Base-by-base conservation (phyloP, 208 protist genomes). In the Acanthamoeba royreba region DNA sequence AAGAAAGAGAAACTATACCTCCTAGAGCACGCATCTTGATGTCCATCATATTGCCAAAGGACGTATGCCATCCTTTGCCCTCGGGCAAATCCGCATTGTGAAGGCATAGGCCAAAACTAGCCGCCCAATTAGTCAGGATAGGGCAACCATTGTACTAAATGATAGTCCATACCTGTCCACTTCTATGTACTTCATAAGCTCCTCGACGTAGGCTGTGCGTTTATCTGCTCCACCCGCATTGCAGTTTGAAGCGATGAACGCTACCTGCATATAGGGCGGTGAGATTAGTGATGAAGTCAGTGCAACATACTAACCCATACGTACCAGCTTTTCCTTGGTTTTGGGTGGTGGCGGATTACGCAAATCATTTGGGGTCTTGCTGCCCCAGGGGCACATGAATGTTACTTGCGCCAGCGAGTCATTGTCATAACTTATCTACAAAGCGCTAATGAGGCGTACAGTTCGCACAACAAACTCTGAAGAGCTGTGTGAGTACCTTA, bases 61-160 rank as follows among this genome's bases (percentile, higher is more conserved):
- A 45, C 13, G 5, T 38, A 35, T 92, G 46, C 85, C 85, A 92
- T 4, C 85, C 85, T 31, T 63, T 72, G 35, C 85, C 85, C 28
- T 63, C 85, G 2, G 85, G 28, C 25, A 92, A 17, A 28, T 92
- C 1, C 22, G 47, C 55, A 40, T 66, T 92, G 35, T 92, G 46
- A 46, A 92, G 28, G 43, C 85, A 92, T 35, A 92, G 58, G 11
- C 85, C 85, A 72, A 92, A 92, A 40, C 85, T 92, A 53, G 28
- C 13, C 5, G 31, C 43, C 22, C 7, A 11, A 55, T 9, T 66
- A 5, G 22, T 17, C 72, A n/a, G 38, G 47, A 63, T 74, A 38
- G 22, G 8, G 25, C 58, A 52, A 72, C 15, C 43, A 61, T 4
- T 53, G 4, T 19, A 33, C 25, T 13, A 28, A 87, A 22, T 5